Conservation (phyloP, 345 rosid species). For the Linum trigynum region DNA sequence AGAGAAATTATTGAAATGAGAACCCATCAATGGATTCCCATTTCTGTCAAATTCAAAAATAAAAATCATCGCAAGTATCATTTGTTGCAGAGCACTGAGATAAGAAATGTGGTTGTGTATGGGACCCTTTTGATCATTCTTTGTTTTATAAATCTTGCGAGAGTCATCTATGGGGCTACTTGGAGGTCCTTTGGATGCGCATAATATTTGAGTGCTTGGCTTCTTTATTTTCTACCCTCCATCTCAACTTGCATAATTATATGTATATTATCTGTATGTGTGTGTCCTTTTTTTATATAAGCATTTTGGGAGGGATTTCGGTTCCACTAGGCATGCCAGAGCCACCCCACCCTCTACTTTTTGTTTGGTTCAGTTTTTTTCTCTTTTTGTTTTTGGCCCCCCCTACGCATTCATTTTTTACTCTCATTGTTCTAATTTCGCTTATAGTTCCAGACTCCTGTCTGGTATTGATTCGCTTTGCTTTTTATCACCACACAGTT, state of each 20-base stretch:
- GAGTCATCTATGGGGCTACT: slow-evolving; percentile 12
- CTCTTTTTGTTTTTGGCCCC: slow-evolving; percentile 6
- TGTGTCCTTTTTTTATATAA: slow-evolving; percentile 4
- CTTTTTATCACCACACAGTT: too few species aligned
- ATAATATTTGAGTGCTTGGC: slow-evolving; percentile 19
- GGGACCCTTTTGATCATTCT: slow-evolving; percentile 13
- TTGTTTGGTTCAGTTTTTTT: not conserved
- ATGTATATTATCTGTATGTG: too few species aligned
- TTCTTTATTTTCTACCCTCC: not conserved
- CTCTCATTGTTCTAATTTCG: too few species aligned
- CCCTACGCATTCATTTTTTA: not conserved
- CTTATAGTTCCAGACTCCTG: not conserved
- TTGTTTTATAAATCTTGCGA: not conserved
- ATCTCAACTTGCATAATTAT: slow-evolving; percentile 26
- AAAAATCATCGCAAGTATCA: not conserved
- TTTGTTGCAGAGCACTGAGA: slow-evolving; percentile 29
- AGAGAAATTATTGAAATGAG: slow-evolving; percentile 32
- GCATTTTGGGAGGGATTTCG: not conserved
- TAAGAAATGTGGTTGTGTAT: not conserved
- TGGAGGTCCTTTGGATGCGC: slow-evolving; percentile 22
- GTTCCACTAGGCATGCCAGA: slow-evolving; percentile 1
- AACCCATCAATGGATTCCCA: slow-evolving; percentile 36
- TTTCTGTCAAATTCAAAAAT: slow-evolving; percentile 18
- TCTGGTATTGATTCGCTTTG: not conserved
- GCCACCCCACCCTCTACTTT: not conserved